Evolutionary conservation across 1,284 basidiomycete genomes (phyloP).

Genomic region (Pisolithus thermaeus): DNA sequence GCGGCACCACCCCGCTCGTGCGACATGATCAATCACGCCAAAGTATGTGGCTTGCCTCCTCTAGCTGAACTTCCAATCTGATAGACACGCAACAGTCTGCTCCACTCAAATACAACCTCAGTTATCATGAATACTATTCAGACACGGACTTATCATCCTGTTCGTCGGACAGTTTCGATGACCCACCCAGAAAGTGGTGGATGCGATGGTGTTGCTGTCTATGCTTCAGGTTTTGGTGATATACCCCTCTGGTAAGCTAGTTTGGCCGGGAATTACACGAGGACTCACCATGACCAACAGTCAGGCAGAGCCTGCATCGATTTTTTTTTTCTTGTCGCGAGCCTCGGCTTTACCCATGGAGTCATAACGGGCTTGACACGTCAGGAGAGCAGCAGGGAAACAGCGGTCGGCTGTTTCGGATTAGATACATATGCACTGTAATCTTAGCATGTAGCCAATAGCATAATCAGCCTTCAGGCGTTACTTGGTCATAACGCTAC

Average conservation of each 20-base stretch:
- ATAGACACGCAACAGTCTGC: conserved; percentile 8
- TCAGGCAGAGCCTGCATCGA: not conserved
- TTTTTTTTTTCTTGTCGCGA: not conserved
- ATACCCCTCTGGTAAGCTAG: not conserved
- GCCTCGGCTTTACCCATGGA: not conserved
- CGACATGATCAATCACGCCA: not conserved
- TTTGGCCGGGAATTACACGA: not conserved
- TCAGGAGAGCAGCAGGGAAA: too few species aligned
- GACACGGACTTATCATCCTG: conserved; percentile 22
- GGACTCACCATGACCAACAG: not conserved
- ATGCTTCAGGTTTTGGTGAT: conserved; percentile 24
- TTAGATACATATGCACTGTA: not conserved
- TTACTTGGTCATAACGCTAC: not conserved
- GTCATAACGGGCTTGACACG: not conserved
- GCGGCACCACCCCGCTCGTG: not conserved
- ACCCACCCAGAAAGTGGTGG: conserved; percentile 21
- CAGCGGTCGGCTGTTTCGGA: not conserved
- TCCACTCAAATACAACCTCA: conserved; percentile 3
- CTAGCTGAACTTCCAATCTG: not conserved
- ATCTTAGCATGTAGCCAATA: not conserved
- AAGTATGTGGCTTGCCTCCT: not conserved
- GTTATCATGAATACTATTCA: conserved; percentile 18
- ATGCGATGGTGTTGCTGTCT: conserved; percentile 10
- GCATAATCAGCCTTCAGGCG: not conserved
- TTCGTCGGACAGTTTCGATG: conserved; percentile 24